A percentile compares a stretch with the other conserved stretches of the same genome.
Evolutionary conservation across 306 rosid species (phyloP).

Genomic region (Leucaena leucocephala): DNA sequence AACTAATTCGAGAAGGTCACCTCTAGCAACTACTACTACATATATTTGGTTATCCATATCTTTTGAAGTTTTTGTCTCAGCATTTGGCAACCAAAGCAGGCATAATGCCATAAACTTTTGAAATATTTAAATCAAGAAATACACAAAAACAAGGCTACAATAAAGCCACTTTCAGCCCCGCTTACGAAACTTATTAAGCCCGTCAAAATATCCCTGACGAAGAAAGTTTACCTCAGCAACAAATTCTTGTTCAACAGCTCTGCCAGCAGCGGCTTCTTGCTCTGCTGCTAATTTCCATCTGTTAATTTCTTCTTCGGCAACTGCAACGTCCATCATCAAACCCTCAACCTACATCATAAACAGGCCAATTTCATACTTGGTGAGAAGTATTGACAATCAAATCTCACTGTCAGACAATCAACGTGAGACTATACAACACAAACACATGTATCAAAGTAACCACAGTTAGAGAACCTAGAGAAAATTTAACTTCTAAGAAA

Average conservation of each 20-base stretch:
- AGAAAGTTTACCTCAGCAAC: conserved; percentile 66
- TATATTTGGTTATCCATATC: background rate
- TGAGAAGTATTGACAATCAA: conserved; percentile 30
- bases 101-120: background rate
- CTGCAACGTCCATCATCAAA: conserved; percentile 93
- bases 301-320: conserved; percentile 93
- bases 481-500: conserved; percentile 5
- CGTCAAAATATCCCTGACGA: conserved; percentile 16
- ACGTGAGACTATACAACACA: conserved; percentile 8
- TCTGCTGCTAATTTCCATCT: conserved; percentile 98
- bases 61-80: conserved; percentile 5
- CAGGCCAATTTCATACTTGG: conserved; percentile 24
- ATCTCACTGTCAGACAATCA: conserved; percentile 1
- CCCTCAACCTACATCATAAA: conserved; percentile 76
- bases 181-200: background rate
- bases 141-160: background rate
- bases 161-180: background rate
- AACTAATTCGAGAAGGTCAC: conserved; percentile 5
- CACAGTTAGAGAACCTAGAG: conserved; percentile 4
- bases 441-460: conserved; percentile 10
- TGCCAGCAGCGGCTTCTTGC: conserved; percentile 99
- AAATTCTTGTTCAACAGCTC: conserved; percentile 87
- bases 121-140: conserved; percentile 11
- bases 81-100: conserved; percentile 27
- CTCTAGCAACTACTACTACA: conserved; percentile 3